A percentile compares a stretch with the other conserved stretches of the same genome.
phyloP scores from a whole-genome alignment of 495 filamentous ascomycete species.

The Xylaria curta region DNA sequence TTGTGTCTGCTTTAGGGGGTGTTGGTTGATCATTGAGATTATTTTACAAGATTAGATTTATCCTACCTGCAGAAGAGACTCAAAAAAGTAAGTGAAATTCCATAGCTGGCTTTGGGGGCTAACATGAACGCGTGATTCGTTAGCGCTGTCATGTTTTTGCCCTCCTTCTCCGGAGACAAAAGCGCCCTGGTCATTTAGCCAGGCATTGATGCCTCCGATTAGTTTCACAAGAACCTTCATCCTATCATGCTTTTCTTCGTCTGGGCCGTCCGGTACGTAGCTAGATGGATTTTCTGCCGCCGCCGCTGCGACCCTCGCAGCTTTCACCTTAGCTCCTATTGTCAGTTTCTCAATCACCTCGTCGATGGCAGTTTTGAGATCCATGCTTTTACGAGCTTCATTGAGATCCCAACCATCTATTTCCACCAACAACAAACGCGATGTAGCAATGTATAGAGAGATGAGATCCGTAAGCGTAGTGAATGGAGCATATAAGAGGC shows the following conservation, averaged over 20 bases:
- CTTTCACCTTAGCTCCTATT: slow-evolving; percentile 18
- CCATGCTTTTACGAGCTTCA: slow-evolving; percentile 32
- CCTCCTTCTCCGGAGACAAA: neutral
- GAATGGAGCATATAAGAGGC: slow-evolving; percentile 33
- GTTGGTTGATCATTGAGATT: neutral
- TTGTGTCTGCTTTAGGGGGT: neutral
- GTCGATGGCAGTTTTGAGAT: slow-evolving; percentile 31
- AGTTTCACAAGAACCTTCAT: neutral
- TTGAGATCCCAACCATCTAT: slow-evolving; percentile 38
- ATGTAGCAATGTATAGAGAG: slow-evolving; percentile 36
- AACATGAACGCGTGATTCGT: neutral
- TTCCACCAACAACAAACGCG: slow-evolving; percentile 37
- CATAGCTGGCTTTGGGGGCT: slow-evolving; percentile 17
- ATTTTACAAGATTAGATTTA: too few relatives aligned
- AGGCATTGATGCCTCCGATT: slow-evolving; percentile 1
- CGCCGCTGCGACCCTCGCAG: slow-evolving; percentile 25
- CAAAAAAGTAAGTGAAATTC: slow-evolving; percentile 23
- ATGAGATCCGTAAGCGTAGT: slow-evolving; percentile 32
- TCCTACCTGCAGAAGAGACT: neutral
- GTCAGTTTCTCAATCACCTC: slow-evolving; percentile 26
- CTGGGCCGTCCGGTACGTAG: slow-evolving; percentile 22
- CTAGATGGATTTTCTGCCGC: slow-evolving; percentile 23
- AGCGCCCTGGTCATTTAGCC: slow-evolving; percentile 1
- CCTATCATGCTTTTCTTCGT: slow-evolving; percentile 29
- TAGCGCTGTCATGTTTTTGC: neutral